These are phyloP conservation scores for Phaffia rhodozyma DNA, from an alignment of 1,284 basidiomycete species.

Conservation along the genomic window DNA sequence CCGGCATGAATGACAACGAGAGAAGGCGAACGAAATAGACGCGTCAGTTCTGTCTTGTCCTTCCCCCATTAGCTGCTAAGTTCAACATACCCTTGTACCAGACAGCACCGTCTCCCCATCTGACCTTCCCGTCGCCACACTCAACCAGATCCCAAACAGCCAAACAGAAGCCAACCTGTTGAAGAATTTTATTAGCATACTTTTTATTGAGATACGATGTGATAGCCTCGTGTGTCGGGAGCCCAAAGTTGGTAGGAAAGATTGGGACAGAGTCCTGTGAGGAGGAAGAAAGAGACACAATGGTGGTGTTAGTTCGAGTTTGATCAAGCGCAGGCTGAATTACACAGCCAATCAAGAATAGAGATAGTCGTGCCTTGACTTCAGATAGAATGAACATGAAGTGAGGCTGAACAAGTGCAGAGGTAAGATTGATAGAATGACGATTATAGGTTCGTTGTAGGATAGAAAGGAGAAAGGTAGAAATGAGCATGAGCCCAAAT, in stretches of 20 bases:
- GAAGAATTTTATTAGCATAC: slow-evolving; percentile 85
- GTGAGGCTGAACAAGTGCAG: too few species aligned
- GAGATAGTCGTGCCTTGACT: too few species aligned
- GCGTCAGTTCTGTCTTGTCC: background rate
- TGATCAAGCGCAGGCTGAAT: too few species aligned
- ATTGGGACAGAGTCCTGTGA: slow-evolving; percentile 36
- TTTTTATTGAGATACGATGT: slow-evolving; percentile 33
- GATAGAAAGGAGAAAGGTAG: too few species aligned
- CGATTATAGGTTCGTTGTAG: too few species aligned
- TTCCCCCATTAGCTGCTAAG: background rate
- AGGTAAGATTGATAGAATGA: too few species aligned
- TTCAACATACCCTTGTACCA: slow-evolving; percentile 72
- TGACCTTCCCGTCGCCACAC: slow-evolving; percentile 78
- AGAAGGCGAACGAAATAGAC: background rate
- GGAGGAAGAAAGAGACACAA: background rate
- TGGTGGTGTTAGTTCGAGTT: too few species aligned
- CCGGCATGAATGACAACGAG: background rate
- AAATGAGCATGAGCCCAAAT: too few species aligned
- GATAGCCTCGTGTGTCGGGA: slow-evolving; percentile 30
- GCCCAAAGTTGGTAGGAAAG: slow-evolving; percentile 32
- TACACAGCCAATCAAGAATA: too few species aligned
- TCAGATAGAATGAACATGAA: too few species aligned
- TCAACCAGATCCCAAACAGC: slow-evolving; percentile 76
- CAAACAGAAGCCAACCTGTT: slow-evolving; percentile 81
- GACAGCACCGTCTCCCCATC: slow-evolving; percentile 86